Evolutionary conservation across 257 asterid genomes (phyloP), one percentile per base, ranked within the genome.

Genomic region (Capsicum baccatum): DNA sequence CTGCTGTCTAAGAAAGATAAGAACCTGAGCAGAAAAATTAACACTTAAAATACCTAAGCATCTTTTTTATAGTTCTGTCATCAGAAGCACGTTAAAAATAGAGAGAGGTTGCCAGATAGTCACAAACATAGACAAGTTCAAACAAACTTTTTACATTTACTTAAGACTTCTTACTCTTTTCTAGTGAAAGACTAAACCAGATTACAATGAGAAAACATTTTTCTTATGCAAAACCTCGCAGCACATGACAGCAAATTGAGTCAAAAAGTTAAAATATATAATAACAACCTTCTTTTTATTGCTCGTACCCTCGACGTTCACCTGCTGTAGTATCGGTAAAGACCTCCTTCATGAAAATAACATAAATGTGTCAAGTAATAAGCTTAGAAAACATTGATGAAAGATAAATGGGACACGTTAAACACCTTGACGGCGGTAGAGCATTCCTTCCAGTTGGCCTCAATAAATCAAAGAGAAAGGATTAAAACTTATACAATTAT

Each of bases 381-480:
- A 83, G 83, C 84, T 80, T 79, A 66, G 86, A 85, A 81, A 66
- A 59, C 4, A 19, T 59, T 82, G 35, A 82, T 44, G 56, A 21
- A 67, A 55, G 67, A 82, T 67, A 54, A 17, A 67, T 58, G 48
- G 80, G 48, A 67, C 66, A 66, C 10, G 17, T 19, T 82, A 33
- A 37, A 85, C 83, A 92, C 97, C 96, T 92, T 88, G 91, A 85
- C 63, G 85, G 87, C 88, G 88, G 90, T 83, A 88, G 89, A 81
- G 89, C 93, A 84, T 85, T 85, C 83, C 85, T 80, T 81, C 81
- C 87, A 84, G 92, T 86, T 83, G 88, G 87, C 94, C 97, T 91
- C 93, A 26, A 89, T 52, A 84, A 83, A 83, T 76, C 82, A 81
- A 87, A 87, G 84, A 76, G 64, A 85, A 37, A 9, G 82, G 56